Base-by-base conservation (phyloP, 179 eudicot species). In the Silene coronaria region DNA sequence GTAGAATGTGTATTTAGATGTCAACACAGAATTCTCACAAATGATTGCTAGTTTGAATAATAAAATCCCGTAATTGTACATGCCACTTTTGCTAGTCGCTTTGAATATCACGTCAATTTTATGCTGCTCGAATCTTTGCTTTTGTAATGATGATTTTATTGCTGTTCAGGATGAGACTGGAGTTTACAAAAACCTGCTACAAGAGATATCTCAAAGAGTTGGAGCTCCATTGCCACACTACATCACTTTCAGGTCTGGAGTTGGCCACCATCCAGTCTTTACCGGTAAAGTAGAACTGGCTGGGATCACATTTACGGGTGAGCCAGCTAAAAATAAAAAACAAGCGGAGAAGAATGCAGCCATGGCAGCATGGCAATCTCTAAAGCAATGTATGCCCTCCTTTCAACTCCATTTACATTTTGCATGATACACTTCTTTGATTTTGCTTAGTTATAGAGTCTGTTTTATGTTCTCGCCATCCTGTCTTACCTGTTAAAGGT, bases 291-390 rank as follows among this genome's bases (percentile, higher is more conserved):
- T 91, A 6, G 90, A 91, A 78, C 81, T 92, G 53, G 94, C 94
- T 38, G 97, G 90, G 69, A 87, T 91, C 68, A 81, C 80, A 55
- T 92, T 92, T 72, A 88, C 88, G 13, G 97, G 97, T 16, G 96
- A 91, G 76, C 85, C 88, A 6, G 97, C 97, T 55, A 92, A 92
- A 87, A 92, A 84, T 85, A 92, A 92, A 73, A 92, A 91, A 71
- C 97, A 92, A 79, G 97, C 97, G n/a, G 93, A 90, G 84, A 90
- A 91, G 75, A 87, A 89, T 80, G 93, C 96, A 38, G 96, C 96
- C 42, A 76, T 91, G 85, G 87, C 97, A 57, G 91, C 97, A 32
- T 91, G 97, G 97, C 82, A 88, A 45, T 89, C 90, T 32, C 85
- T 91, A 30, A 90, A 88, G 81, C 88, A 82, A 86, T 84, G 84